Conservation (phyloP, 2,329 filamentous ascomycete genomes). For the Septoria linicola region DNA sequence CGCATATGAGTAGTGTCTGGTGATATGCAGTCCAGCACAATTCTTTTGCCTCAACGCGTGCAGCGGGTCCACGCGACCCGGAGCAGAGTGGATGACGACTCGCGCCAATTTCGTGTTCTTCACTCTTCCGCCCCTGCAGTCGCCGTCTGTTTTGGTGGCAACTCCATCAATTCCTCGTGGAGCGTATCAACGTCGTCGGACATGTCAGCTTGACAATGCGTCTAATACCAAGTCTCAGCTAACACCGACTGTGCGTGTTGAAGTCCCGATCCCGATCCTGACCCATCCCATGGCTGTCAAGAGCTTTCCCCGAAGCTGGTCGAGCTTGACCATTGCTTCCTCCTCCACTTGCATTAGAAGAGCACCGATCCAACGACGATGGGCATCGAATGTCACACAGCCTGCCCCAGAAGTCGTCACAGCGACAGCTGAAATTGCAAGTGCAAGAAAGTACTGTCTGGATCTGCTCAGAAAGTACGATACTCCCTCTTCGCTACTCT, state of each 20-base stretch:
- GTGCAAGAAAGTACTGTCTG: slow-evolving; percentile 59
- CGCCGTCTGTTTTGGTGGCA: too few species aligned
- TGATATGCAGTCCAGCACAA: too few species aligned
- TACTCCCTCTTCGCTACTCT: slow-evolving; percentile 80
- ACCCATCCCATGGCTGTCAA: slow-evolving; percentile 3
- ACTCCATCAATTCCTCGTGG: neutral
- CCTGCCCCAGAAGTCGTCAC: slow-evolving; percentile 27
- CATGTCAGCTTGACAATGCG: neutral
- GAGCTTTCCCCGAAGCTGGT: slow-evolving; percentile 9
- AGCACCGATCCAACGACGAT: slow-evolving; percentile 14
- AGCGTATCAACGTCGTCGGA: neutral
- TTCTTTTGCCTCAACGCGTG: too few species aligned
- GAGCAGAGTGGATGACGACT: too few species aligned
- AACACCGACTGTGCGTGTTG: neutral
- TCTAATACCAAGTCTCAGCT: neutral
- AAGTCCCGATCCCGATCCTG: neutral
- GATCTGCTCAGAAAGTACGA: slow-evolving; percentile 72
- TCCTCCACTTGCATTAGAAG: slow-evolving; percentile 6
- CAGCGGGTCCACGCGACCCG: too few species aligned
- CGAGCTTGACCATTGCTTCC: neutral
- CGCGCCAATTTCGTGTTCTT: too few species aligned
- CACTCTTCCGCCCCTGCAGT: too few species aligned
- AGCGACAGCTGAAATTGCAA: slow-evolving; percentile 48
- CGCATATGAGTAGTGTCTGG: neutral
- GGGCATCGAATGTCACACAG: slow-evolving; percentile 28